Conservation (phyloP, 768 basidiomycete genomes). For the Mycena floridula region DNA sequence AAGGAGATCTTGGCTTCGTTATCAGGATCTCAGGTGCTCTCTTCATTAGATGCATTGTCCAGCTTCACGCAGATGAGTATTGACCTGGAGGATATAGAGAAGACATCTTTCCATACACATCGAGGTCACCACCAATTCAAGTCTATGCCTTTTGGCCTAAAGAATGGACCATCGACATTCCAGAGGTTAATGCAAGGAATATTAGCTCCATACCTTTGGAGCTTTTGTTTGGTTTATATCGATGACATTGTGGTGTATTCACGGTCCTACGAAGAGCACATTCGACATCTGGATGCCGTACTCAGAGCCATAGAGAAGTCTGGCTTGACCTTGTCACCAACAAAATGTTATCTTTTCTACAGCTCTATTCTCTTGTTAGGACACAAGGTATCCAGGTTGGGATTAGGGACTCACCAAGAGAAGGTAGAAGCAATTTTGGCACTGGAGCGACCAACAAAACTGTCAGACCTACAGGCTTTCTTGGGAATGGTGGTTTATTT, state of each 20-base stretch:
- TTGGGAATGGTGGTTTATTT: constrained; percentile 1
- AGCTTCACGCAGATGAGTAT: too few relatives aligned
- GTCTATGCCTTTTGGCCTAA: too few relatives aligned
- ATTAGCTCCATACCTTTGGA: constrained; percentile 17
- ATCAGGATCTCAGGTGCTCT: too few relatives aligned
- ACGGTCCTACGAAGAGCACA: too few relatives aligned
- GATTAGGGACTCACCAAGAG: constrained; percentile 5
- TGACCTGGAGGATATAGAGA: too few relatives aligned
- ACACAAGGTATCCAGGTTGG: constrained; percentile 1
- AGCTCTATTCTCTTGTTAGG: background rate
- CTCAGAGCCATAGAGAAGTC: constrained; percentile 12
- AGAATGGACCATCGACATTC: too few relatives aligned
- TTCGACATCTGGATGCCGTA: constrained; percentile 9
- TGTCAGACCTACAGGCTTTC: too few relatives aligned
- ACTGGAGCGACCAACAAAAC: background rate
- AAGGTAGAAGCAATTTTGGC: background rate
- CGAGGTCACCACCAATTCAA: too few relatives aligned
- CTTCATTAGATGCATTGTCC: too few relatives aligned
- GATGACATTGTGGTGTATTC: constrained; percentile 21
- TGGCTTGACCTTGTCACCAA: background rate
- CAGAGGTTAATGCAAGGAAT: too few relatives aligned
- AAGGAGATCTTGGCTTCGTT: too few relatives aligned
- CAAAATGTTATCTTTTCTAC: constrained; percentile 3
- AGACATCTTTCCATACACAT: too few relatives aligned
- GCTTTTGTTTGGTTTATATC: constrained; percentile 20